These are phyloP conservation scores for Aspergillus sparsus DNA, from an alignment of 495 filamentous ascomycete species.

Conservation along the genomic window DNA sequence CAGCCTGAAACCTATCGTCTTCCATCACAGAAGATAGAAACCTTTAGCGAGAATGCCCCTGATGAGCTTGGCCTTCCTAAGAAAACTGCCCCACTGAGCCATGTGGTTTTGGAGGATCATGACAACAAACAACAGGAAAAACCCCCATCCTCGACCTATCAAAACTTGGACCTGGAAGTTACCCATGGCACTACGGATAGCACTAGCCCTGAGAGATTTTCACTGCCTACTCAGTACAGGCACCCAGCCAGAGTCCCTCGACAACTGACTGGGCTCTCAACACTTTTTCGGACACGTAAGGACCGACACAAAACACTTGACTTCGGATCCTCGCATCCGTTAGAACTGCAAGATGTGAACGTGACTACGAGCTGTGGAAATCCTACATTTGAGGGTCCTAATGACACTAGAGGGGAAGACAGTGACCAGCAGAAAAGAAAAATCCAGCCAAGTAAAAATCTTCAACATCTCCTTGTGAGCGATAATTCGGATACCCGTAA, in stretches of 20 bases:
- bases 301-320: conserved; percentile 10
- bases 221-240: not conserved
- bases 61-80: not conserved
- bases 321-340: not conserved
- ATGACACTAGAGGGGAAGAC: not conserved
- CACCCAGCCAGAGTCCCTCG: conserved; percentile 15
- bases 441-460: not conserved
- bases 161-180: not conserved
- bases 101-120: not conserved
- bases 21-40: not conserved
- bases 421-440: not conserved
- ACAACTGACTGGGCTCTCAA: conserved; percentile 21
- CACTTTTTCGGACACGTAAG: conserved; percentile 24
- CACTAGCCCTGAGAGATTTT: not conserved
- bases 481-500: conserved; percentile 24
- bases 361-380: not conserved
- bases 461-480: not conserved
- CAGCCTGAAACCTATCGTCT: not conserved
- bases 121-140: not conserved
- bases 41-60: not conserved
- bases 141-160: not conserved
- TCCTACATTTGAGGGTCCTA: not conserved
- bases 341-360: not conserved
- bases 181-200: not conserved
- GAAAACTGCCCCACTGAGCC: not conserved